phyloP scores from a whole-genome alignment of 176 grass and related monocot species.

The Aegilops longissima region DNA sequence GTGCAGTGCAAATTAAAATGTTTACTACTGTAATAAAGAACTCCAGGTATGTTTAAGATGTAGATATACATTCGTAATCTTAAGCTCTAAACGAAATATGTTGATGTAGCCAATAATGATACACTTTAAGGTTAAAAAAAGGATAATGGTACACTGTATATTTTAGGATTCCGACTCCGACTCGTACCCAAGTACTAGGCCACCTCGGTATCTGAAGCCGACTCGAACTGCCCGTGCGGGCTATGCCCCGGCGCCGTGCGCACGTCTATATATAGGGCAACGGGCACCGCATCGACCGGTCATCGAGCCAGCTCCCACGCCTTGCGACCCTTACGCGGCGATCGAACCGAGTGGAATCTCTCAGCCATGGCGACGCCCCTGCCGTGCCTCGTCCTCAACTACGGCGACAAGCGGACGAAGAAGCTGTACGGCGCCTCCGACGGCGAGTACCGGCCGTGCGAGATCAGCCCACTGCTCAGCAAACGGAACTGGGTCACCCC shows the following conservation, averaged over 20 bases:
- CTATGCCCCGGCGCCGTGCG: background rate
- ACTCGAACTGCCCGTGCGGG: background rate
- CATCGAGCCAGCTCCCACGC: background rate
- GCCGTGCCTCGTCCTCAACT: background rate
- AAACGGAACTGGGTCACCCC: background rate
- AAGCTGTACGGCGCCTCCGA: background rate
- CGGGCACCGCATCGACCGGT: background rate
- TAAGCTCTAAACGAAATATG: too few species aligned
- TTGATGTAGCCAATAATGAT: too few species aligned
- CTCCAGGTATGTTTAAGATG: too few species aligned
- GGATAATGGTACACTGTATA: too few species aligned
- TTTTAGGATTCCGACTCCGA: background rate
- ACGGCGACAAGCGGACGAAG: background rate
- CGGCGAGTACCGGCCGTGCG: background rate
- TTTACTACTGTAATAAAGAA: too few species aligned
- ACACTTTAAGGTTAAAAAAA: too few species aligned
- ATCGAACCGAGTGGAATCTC: background rate
- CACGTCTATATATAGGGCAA: background rate
- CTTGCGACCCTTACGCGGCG: too few species aligned
- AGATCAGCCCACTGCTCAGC: background rate
- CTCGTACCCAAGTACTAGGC: background rate
- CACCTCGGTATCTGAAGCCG: background rate
- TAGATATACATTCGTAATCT: too few species aligned
- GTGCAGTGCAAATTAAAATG: too few species aligned
- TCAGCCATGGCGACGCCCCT: background rate